phyloP scores from a whole-genome alignment of 148 eudicot genomes.

The Chenopodium suecicum region DNA sequence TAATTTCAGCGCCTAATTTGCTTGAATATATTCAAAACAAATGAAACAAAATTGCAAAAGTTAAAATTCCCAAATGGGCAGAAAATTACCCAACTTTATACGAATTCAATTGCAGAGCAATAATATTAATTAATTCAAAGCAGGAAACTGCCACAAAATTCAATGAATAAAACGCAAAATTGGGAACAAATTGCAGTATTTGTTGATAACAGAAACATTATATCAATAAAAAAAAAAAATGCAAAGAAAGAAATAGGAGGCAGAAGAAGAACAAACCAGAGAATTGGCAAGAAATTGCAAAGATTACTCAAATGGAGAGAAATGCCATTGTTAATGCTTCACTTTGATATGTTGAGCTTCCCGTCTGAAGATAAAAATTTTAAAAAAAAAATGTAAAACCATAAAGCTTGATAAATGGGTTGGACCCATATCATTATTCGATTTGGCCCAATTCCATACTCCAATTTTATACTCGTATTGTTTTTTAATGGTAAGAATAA shows the following conservation, averaged over 20 bases:
- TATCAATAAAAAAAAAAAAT: not conserved
- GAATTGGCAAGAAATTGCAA: not conserved
- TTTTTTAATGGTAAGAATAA: too few relatives aligned
- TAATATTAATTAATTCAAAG: not conserved
- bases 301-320: not conserved
- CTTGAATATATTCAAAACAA: too few relatives aligned
- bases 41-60: not conserved
- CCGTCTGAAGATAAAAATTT: not conserved
- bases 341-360: too few relatives aligned
- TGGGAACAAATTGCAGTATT: not conserved
- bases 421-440: not conserved
- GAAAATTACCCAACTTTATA: not conserved
- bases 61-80: not conserved
- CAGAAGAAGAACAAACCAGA: not conserved
- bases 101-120: not conserved
- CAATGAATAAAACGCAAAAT: too few relatives aligned
- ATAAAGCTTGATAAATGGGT: not conserved
- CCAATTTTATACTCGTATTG: too few relatives aligned
- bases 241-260: not conserved
- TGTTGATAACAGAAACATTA: not conserved
- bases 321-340: not conserved
- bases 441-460: not conserved
- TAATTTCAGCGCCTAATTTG: too few relatives aligned
- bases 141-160: not conserved
- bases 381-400: too few relatives aligned